Evolutionary conservation across 2,329 filamentous ascomycete genomes (phyloP), one percentile per base, ranked within the genome.

Genomic region (Cladobotryum protrusum): DNA sequence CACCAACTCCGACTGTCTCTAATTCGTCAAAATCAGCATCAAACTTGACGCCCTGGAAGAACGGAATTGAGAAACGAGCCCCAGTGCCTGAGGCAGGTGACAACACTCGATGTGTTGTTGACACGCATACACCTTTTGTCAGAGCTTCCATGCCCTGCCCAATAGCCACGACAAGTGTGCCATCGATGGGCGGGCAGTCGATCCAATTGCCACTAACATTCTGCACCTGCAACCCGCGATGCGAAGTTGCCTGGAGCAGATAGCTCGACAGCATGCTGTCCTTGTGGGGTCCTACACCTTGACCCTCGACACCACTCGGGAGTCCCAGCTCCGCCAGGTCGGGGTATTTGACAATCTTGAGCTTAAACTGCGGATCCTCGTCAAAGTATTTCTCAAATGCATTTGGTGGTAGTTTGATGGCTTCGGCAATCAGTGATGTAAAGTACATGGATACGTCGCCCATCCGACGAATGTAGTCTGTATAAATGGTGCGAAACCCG

Each of bases 261-360:
- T 92, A 95, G 56, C 80, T 86, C 8, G 84, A 85, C 54, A 93
- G 74, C 87, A 93, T 92, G 59, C 81, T 86, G 66, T 92, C 88
- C 67, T 92, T 92, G 72, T 92, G 87, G 33, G 88, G 87, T 0
- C 87, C 88, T 0, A 91, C 85, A 58, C 72, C 81, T 58, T 84
- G 81, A 33, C 75, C 74, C 55, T 76, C 65, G 18, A 60, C 63
- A 36, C 64, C 70, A 3, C 62, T 65, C 17, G 56, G 65, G 3
- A 75, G 64, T 0, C 76, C 79, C 1, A 87, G 69, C 63, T 82
- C 76, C n/a, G 71, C 67, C 12, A 79, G 67, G 63, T 93, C 89
- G 0, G 89, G 89, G 63, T 93, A 95, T 71, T 87, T 89, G 53
- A 95, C 85, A 52, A 95, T 85, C 72, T 95, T 95, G 60, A 95